These are phyloP conservation scores for Solanum pennellii DNA, from an alignment of 257 asterid genomes.

Conservation along the genomic window DNA sequence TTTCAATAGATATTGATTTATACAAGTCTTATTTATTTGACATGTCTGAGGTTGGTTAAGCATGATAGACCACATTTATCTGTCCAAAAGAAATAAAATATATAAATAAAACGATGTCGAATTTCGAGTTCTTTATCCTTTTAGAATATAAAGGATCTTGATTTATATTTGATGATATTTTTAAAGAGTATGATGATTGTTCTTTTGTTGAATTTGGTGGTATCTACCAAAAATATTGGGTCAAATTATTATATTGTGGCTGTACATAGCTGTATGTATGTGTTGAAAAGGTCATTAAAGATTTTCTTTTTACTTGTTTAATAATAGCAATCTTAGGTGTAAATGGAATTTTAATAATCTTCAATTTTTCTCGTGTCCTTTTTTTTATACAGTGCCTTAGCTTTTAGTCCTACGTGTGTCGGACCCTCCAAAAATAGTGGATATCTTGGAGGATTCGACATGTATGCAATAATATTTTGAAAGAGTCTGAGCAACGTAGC, in stretches of 20 bases:
- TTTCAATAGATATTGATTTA: background rate
- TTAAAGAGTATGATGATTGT: background rate
- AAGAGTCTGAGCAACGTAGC: background rate
- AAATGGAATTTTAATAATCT: background rate
- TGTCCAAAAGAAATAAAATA: background rate
- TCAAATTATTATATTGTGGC: background rate
- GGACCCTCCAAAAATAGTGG: background rate
- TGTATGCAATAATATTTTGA: background rate
- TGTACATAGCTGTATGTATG: background rate
- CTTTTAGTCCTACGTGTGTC: background rate
- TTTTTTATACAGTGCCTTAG: background rate
- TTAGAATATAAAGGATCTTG: no score
- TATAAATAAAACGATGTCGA: background rate
- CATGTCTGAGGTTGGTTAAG: background rate
- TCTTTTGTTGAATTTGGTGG: background rate
- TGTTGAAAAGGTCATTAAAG: slow-evolving; percentile 1
- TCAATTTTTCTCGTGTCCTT: background rate
- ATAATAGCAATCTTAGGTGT: background rate
- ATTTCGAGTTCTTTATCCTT: background rate
- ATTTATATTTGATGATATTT: background rate
- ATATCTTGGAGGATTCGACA: background rate
- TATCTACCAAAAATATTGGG: background rate
- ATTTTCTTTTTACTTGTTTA: background rate
- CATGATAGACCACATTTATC: background rate
- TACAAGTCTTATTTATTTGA: background rate